Evolutionary conservation across 805 yeast genomes (phyloP).

Genomic region (Metschnikowia sp.): DNA sequence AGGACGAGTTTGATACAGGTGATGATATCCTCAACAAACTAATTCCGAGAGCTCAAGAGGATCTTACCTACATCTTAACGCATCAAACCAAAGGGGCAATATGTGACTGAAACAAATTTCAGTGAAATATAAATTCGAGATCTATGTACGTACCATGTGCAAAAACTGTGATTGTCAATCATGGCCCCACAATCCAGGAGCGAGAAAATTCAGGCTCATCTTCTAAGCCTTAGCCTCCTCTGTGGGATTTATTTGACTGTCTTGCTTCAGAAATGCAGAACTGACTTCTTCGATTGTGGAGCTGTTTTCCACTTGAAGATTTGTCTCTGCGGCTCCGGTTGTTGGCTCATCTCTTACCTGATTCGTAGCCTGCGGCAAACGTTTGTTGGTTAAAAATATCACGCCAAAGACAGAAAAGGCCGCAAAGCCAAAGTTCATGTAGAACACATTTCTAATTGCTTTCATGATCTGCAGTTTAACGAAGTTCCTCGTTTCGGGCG

Average conservation of each 20-base stretch:
- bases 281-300: slow-evolving; percentile 2
- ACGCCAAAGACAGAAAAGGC: slow-evolving; percentile 28
- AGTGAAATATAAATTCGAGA: background rate
- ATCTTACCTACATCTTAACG: slow-evolving; percentile 15
- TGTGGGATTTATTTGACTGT: background rate
- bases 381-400: slow-evolving; percentile 39
- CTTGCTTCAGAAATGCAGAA: background rate
- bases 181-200: too few species aligned
- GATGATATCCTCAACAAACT: slow-evolving; percentile 12
- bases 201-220: too few species aligned
- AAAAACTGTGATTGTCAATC: background rate
- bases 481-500: slow-evolving; percentile 20
- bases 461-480: slow-evolving; percentile 31
- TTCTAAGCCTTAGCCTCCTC: too few species aligned
- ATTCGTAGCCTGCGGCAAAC: slow-evolving; percentile 29
- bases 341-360: slow-evolving; percentile 14
- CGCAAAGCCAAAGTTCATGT: slow-evolving; percentile 37
- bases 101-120: background rate
- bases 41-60: slow-evolving; percentile 8
- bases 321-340: background rate
- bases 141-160: background rate
- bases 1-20: slow-evolving; percentile 10
- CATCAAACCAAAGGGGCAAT: background rate
- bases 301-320: background rate
- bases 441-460: slow-evolving; percentile 39